Evolutionary conservation across 768 basidiomycete genomes (phyloP).

Genomic region (Pleurotus salmoneostramineus): DNA sequence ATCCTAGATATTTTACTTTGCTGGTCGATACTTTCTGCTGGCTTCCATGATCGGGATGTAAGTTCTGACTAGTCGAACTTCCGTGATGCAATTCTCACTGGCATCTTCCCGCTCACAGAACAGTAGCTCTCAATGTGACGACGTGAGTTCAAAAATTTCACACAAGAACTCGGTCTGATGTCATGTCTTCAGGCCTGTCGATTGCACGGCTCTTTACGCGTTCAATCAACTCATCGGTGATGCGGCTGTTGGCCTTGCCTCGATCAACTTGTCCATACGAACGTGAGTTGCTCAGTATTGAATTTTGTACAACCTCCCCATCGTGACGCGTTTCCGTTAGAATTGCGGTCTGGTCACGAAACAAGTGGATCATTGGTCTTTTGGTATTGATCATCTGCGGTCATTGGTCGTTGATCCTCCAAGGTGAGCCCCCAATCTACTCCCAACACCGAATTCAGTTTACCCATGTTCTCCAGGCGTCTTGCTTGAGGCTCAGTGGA

Average conservation of each 20-base stretch:
- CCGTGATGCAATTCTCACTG: too few relatives aligned
- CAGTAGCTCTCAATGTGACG: slow-evolving; percentile 47
- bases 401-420: slow-evolving; percentile 68
- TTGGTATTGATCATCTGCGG: slow-evolving; percentile 58
- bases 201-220: slow-evolving; percentile 62
- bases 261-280: slow-evolving; percentile 46
- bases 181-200: slow-evolving; percentile 32
- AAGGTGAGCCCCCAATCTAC: slow-evolving; percentile 34
- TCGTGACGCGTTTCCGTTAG: too few relatives aligned
- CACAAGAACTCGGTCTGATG: background rate
- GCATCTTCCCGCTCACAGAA: slow-evolving; percentile 29
- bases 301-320: background rate
- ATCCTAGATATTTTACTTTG: slow-evolving; percentile 66
- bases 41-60: slow-evolving; percentile 69
- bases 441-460: too few relatives aligned
- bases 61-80: slow-evolving; percentile 19
- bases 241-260: slow-evolving; percentile 44
- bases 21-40: slow-evolving; percentile 61
- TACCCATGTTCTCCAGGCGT: too few relatives aligned
- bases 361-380: slow-evolving; percentile 43
- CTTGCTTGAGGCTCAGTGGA: slow-evolving; percentile 55
- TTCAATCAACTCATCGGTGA: slow-evolving; percentile 51
- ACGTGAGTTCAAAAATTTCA: slow-evolving; percentile 22
- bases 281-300: slow-evolving; percentile 33
- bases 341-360: slow-evolving; percentile 66